These are phyloP conservation scores for Ceratocystis cacaofunesta DNA, from an alignment of 2,329 filamentous ascomycete species.

Conservation along the genomic window DNA sequence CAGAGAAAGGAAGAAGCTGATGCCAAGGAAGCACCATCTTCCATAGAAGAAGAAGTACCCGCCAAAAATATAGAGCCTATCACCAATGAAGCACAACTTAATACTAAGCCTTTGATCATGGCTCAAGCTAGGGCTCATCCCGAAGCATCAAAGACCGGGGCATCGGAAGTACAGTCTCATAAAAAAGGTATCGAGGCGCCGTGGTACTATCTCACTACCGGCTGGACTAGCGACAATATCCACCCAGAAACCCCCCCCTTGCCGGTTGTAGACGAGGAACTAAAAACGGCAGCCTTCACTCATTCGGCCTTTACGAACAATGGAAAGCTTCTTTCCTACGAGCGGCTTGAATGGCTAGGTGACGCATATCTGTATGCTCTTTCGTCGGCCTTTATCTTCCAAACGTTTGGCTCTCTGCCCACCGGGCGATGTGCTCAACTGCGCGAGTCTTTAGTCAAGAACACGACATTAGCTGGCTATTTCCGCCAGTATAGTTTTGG, in stretches of 20 bases:
- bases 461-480: slow-evolving; percentile 59
- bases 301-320: slow-evolving; percentile 37
- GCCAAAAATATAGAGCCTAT: neutral
- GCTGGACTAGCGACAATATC: slow-evolving; percentile 39
- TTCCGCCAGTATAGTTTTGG: slow-evolving; percentile 57
- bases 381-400: slow-evolving; percentile 58
- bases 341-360: slow-evolving; percentile 75
- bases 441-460: slow-evolving; percentile 67
- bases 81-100: neutral
- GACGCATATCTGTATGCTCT: slow-evolving; percentile 74
- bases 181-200: slow-evolving; percentile 17
- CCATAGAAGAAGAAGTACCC: neutral
- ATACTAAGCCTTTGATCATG: neutral
- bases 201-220: slow-evolving; percentile 24
- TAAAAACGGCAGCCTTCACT: slow-evolving; percentile 51
- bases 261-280: slow-evolving; percentile 44
- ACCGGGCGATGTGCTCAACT: slow-evolving; percentile 60
- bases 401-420: slow-evolving; percentile 49
- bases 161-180: neutral
- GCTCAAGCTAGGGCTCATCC: neutral
- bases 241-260: slow-evolving; percentile 38
- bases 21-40: neutral
- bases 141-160: neutral
- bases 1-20: slow-evolving; percentile 2
- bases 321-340: slow-evolving; percentile 43